Evolutionary conservation across 129 eudicot species (phyloP), one percentile per base, ranked within the genome.

Genomic region (Apium graveolens): DNA sequence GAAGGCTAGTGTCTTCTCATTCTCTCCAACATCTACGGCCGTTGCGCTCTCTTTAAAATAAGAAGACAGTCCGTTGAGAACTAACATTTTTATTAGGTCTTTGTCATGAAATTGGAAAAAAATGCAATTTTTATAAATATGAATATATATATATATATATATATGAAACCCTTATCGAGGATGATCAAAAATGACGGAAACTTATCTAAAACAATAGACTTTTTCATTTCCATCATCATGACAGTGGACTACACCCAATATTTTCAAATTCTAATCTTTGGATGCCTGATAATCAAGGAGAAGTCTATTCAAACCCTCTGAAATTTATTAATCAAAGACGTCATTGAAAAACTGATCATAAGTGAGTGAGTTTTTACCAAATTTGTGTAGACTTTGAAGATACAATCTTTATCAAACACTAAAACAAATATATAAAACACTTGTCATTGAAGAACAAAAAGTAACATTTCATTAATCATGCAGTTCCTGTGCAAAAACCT

Each of bases 401-500:
- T 73, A 26, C 53, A 43, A 73, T 48, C 31, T 73, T 27, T 43
- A 43, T 73, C 76, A 43, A 57, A n/a, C 31, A 60, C 68, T 60
- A n/a, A 60, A 8, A 60, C 68, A n/a, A 60, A 2, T 26, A 2
- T 26, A 0, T n/a, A 13, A 60, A 60, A 60, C 32, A 26, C 29
- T 12, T 35, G 38, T 11, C 26, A 34, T 16, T n/a, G 29, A 72
- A 72, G 60, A 29, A 74, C 77, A 16, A 10, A 7, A 44, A 44
- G 24, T 16, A 27, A n/a, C 18, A 3, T 26, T 72, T 41, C 35
- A n/a, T 1, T 41, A 43, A 21, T 31, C 41, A 79, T 34, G 62
- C 70, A 79, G 45, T 5, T 35, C 41, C 41, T 66, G 35, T 66
- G 24, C 81, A 66, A 68, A 73, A 73, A 26, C 51, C 34, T 73